phyloP scores from a whole-genome alignment of 768 basidiomycete genomes.

The Rhizopogon sp. region DNA sequence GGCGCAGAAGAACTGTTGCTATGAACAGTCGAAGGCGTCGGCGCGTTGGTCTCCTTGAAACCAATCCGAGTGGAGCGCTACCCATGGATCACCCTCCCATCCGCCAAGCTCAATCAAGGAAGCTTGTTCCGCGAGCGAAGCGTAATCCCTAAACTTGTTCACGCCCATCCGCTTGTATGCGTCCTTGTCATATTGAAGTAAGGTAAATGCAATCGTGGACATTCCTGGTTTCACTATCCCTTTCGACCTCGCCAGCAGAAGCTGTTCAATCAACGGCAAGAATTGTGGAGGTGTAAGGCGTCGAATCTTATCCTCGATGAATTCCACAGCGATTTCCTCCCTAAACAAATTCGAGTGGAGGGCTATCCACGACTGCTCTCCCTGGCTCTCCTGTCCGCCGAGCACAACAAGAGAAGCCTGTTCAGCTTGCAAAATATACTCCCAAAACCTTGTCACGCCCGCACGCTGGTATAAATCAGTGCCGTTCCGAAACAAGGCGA shows the following conservation, averaged over 20 bases:
- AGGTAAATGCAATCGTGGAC: constrained; percentile 32
- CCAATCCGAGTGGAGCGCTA: not conserved
- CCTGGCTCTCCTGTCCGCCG: constrained; percentile 12
- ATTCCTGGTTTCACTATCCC: constrained; percentile 32
- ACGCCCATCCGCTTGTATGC: constrained; percentile 22
- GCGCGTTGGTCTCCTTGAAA: not conserved
- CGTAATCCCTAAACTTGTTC: constrained; percentile 22
- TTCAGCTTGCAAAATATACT: constrained; percentile 23
- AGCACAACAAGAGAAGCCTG: constrained; percentile 21
- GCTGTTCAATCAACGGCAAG: constrained; percentile 18
- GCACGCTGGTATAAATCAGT: constrained; percentile 20
- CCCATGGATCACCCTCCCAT: constrained; percentile 16
- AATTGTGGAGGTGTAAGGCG: constrained; percentile 24
- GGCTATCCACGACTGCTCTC: constrained; percentile 18
- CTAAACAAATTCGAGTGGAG: constrained; percentile 20
- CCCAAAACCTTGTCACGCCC: constrained; percentile 22
- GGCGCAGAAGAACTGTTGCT: not conserved
- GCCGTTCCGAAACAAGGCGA: constrained; percentile 27
- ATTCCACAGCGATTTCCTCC: too few relatives aligned
- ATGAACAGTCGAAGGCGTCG: not conserved
- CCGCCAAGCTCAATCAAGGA: constrained; percentile 26
- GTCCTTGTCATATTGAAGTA: constrained; percentile 24
- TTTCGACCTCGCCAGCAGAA: constrained; percentile 19
- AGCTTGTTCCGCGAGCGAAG: constrained; percentile 20
- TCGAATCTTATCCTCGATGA: constrained; percentile 5